Percentiles rank a stretch among this genome's conserved stretches.
These are phyloP conservation scores for Rosa persica DNA, from an alignment of 306 rosid species.

Conservation along the genomic window DNA sequence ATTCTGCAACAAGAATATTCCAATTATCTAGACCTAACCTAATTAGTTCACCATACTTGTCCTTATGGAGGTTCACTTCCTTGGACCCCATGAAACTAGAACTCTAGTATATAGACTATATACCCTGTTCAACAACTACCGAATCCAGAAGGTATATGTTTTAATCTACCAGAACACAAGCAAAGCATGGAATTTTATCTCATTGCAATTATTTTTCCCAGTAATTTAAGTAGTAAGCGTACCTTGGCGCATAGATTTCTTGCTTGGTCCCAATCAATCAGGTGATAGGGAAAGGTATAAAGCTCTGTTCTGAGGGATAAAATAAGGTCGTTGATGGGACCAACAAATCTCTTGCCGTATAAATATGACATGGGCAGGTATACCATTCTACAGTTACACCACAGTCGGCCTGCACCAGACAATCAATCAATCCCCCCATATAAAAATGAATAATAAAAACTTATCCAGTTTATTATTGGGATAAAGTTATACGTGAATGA, in stretches of 20 bases:
- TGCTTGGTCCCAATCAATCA: constrained; percentile 48
- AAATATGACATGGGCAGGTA: constrained; percentile 71
- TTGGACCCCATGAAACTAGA: not conserved
- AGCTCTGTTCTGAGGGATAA: constrained; percentile 56
- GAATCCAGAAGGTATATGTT: too few relatives aligned
- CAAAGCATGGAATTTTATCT: not conserved
- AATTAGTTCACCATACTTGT: too few relatives aligned
- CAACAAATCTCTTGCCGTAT: constrained; percentile 63
- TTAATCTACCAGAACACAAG: not conserved
- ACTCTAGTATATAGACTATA: too few relatives aligned
- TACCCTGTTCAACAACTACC: too few relatives aligned
- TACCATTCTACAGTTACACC: constrained; percentile 70
- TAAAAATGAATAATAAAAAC: too few relatives aligned
- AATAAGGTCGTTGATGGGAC: constrained; percentile 34
- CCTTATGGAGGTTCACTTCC: not conserved
- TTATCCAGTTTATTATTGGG: too few relatives aligned
- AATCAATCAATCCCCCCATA: not conserved
- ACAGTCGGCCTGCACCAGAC: constrained; percentile 55
- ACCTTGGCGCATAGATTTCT: constrained; percentile 59
- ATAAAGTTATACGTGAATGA: too few relatives aligned
- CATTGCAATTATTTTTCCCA: not conserved
- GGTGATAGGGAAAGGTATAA: constrained; percentile 47
- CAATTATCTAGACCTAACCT: too few relatives aligned
- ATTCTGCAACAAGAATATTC: too few relatives aligned
- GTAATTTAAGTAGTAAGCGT: not conserved